Evolutionary conservation across 140 eudicot species (phyloP).

Genomic region (Senecio squalidus): DNA sequence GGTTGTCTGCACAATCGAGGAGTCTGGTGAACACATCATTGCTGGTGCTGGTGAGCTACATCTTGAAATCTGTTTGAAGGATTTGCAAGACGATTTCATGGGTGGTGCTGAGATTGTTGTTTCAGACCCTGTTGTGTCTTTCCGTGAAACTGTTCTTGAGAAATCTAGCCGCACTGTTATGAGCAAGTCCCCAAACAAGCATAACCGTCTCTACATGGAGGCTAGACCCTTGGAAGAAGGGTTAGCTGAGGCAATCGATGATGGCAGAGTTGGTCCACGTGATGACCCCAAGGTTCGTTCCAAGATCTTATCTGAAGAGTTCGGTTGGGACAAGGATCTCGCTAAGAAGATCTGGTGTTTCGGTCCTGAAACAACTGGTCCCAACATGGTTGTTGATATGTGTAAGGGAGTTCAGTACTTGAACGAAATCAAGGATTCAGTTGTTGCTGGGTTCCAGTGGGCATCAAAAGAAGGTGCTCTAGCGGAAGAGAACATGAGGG

Average conservation of each 20-base stretch:
- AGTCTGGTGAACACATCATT: constrained; percentile 73
- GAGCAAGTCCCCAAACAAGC: constrained; percentile 81
- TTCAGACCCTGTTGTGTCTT: constrained; percentile 75
- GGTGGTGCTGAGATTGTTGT: constrained; percentile 73
- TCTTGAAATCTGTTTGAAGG: constrained; percentile 75
- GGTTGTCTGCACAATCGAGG: constrained; percentile 75
- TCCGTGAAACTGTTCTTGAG: constrained; percentile 85
- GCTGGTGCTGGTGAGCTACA: constrained; percentile 88
- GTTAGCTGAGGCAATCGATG: constrained; percentile 70
- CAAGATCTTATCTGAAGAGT: constrained; percentile 63
- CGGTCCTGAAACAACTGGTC: constrained; percentile 74
- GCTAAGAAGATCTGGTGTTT: constrained; percentile 81
- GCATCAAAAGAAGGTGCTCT: constrained; percentile 75
- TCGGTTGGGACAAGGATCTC: constrained; percentile 83
- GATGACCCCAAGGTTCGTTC: constrained; percentile 70
- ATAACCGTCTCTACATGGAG: constrained; percentile 76
- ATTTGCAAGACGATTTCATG: constrained; percentile 71
- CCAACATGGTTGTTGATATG: constrained; percentile 83
- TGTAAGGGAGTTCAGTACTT: constrained; percentile 81
- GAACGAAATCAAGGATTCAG: constrained; percentile 77
- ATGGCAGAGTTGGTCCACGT: constrained; percentile 68
- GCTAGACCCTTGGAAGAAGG: constrained; percentile 75
- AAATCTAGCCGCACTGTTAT: constrained; percentile 64
- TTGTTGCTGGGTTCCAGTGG: constrained; percentile 82
- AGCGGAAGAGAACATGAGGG: constrained; percentile 74